phyloP scores from a whole-genome alignment of 495 filamentous ascomycete genomes.

The Podospora bellae-mahoneyi region DNA sequence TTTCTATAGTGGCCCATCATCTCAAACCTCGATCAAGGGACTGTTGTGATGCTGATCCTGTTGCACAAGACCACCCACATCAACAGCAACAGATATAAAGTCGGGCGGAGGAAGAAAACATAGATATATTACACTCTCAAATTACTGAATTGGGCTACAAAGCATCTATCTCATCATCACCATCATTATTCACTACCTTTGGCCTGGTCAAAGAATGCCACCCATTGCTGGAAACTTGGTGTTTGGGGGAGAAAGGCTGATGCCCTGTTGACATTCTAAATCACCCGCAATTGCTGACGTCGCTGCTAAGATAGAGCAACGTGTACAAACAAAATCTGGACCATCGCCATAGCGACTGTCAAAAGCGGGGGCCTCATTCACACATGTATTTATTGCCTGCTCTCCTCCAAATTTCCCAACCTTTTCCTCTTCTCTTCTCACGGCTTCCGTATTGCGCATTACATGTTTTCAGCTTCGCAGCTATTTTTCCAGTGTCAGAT shows the following conservation, averaged over 20 bases:
- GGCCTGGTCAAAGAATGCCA: neutral
- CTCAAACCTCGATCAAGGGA: too few species aligned
- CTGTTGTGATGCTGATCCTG: too few species aligned
- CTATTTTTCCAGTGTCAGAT: neutral
- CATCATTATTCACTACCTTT: neutral
- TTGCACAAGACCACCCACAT: too few species aligned
- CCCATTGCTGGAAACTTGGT: neutral
- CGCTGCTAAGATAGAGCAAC: neutral
- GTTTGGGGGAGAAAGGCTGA: neutral
- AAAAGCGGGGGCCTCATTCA: neutral
- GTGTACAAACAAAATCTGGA: neutral
- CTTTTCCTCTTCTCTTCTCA: neutral
- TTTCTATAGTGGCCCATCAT: too few species aligned
- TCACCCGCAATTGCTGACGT: neutral
- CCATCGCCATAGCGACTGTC: neutral
- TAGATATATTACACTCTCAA: neutral
- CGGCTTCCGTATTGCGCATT: neutral
- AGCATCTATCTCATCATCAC: neutral
- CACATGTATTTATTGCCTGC: neutral
- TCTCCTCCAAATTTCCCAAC: neutral
- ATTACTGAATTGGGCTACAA: neutral
- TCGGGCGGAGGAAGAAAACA: neutral
- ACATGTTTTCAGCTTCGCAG: neutral
- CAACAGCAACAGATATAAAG: too few species aligned
- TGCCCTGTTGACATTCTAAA: neutral